Conservation (phyloP, 352 stramenopile species). For the Phytopythium cucurbitacearum region DNA sequence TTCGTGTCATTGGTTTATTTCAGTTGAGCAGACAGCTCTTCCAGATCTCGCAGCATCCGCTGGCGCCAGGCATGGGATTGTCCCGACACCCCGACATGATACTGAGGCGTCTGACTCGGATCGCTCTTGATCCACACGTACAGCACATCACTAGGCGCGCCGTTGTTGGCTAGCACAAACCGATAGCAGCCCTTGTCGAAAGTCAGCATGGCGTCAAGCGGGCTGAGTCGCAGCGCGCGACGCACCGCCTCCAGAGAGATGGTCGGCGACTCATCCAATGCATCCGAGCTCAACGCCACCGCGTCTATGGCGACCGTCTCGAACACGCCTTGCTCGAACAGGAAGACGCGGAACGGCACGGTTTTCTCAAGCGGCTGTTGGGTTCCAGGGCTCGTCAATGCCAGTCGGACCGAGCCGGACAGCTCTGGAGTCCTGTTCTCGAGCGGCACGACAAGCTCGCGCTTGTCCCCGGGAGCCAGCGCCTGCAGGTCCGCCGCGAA, state of each 20-base stretch:
- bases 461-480: slow-evolving; percentile 14
- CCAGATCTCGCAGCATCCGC: slow-evolving; percentile 32
- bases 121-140: slow-evolving; percentile 25
- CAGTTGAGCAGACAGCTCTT: slow-evolving; percentile 15
- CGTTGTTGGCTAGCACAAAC: slow-evolving; percentile 11
- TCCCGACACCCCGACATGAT: slow-evolving; percentile 16
- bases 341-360: slow-evolving; percentile 35
- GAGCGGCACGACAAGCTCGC: slow-evolving; percentile 28
- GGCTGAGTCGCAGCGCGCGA: slow-evolving; percentile 40
- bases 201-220: slow-evolving; percentile 53
- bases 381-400: slow-evolving; percentile 55
- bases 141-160: slow-evolving; percentile 8
- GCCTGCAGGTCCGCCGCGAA: slow-evolving; percentile 19
- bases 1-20: neutral
- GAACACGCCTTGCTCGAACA: slow-evolving; percentile 34
- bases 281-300: slow-evolving; percentile 9
- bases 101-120: slow-evolving; percentile 1
- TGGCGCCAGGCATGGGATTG: slow-evolving; percentile 12
- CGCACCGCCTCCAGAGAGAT: slow-evolving; percentile 37
- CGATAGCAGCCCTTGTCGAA: slow-evolving; percentile 41
- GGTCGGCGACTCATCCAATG: slow-evolving; percentile 16
- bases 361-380: slow-evolving; percentile 47
- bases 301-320: slow-evolving; percentile 18
- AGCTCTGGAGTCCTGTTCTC: slow-evolving; percentile 7
- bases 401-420: slow-evolving; percentile 27